A percentile compares a stretch with the other conserved stretches of the same genome.
Conservation (phyloP, 441 rosid species). For the Croton setiger region DNA sequence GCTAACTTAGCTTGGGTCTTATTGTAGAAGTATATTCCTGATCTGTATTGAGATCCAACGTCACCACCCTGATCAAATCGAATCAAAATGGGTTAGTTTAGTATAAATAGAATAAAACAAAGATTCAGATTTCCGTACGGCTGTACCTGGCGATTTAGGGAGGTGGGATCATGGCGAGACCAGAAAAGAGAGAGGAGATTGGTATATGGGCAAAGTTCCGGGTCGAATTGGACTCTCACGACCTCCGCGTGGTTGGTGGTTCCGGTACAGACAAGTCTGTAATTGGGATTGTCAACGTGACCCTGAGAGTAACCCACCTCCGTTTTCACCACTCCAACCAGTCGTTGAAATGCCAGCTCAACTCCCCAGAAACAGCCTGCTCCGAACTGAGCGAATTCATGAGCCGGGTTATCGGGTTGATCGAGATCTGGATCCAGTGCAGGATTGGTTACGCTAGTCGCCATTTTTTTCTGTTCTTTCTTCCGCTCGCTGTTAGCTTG, state of each 20-base stretch:
- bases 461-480: background rate
- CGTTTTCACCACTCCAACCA: constrained; percentile 62
- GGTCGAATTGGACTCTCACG: constrained; percentile 81
- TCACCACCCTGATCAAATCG: constrained; percentile 51
- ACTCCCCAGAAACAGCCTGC: constrained; percentile 95
- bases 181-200: constrained; percentile 72
- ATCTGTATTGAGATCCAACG: constrained; percentile 72
- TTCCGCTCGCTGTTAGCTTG: background rate
- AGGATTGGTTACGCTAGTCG: background rate
- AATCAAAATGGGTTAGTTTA: background rate
- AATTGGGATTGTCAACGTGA: constrained; percentile 44
- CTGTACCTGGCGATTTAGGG: constrained; percentile 76
- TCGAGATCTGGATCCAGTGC: background rate
- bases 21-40: constrained; percentile 76
- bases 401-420: constrained; percentile 27
- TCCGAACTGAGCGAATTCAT: constrained; percentile 68
- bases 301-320: constrained; percentile 81
- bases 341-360: constrained; percentile 76
- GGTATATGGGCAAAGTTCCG: constrained; percentile 57
- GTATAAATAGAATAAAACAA: too few species aligned
- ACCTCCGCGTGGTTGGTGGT: constrained; percentile 66
- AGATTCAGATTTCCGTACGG: too few species aligned
- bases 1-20: constrained; percentile 65
- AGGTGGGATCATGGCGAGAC: constrained; percentile 83
- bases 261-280: constrained; percentile 63